These are phyloP conservation scores for Capsicum baccatum DNA, from an alignment of 257 asterid species.

Conservation along the genomic window DNA sequence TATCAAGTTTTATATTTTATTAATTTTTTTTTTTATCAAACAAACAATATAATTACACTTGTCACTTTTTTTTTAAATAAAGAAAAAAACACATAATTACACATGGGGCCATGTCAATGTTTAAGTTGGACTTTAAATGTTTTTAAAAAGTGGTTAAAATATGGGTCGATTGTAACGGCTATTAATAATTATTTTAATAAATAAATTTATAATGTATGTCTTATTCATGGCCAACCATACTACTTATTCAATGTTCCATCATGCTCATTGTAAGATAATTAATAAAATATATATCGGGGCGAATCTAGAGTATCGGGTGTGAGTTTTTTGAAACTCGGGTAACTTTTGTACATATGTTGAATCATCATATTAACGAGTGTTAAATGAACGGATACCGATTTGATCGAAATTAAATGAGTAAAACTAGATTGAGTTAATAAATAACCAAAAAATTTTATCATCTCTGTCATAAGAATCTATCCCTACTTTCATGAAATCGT, in stretches of 20 bases:
- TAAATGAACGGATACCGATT: no score
- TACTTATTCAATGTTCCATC: slow-evolving; percentile 13
- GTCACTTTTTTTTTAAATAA: neutral
- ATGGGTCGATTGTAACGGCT: slow-evolving; percentile 8
- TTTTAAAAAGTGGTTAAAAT: neutral
- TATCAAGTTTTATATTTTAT: neutral
- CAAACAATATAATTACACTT: neutral
- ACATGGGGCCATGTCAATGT: neutral
- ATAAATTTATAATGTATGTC: neutral
- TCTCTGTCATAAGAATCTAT: no score
- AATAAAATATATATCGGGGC: neutral
- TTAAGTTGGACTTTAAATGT: neutral
- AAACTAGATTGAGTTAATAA: no score
- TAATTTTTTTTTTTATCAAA: neutral
- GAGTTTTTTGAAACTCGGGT: rapidly evolving
- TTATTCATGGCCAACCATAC: slow-evolving; percentile 21
- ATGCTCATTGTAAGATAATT: neutral
- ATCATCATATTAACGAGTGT: neutral
- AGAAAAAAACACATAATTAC: neutral
- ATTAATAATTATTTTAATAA: neutral
- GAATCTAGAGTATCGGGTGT: neutral
- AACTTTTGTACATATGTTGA: neutral
- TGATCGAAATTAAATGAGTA: no score
- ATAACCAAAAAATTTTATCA: no score
- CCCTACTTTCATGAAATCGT: no score